Percentiles rank a stretch among this genome's conserved stretches.
Evolutionary conservation across 129 eudicot genomes (phyloP).

Genomic region (Logfia minima): DNA sequence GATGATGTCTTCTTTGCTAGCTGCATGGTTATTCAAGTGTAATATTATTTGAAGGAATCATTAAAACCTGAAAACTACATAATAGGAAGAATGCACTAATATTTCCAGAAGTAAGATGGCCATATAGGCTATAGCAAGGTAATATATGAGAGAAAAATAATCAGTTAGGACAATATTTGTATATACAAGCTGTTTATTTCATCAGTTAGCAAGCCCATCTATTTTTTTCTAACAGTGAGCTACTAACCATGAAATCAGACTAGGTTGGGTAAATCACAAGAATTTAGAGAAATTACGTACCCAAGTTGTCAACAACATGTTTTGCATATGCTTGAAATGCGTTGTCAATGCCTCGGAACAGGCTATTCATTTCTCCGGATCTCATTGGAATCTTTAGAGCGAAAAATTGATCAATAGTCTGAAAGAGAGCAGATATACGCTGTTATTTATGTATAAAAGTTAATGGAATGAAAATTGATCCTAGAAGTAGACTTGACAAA

Average conservation of each 20-base stretch:
- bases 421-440: slow-evolving; percentile 33
- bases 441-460: slow-evolving; percentile 14
- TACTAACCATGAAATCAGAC: slow-evolving; percentile 1
- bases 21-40: slow-evolving; percentile 47
- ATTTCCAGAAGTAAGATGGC: neutral
- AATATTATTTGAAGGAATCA: slow-evolving; percentile 7
- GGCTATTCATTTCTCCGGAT: slow-evolving; percentile 76
- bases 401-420: slow-evolving; percentile 96
- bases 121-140: neutral
- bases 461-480: slow-evolving; percentile 23
- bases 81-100: neutral
- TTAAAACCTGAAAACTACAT: slow-evolving; percentile 7
- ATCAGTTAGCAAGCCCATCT: neutral
- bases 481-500: slow-evolving; percentile 8
- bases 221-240: neutral
- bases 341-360: slow-evolving; percentile 95
- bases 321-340: slow-evolving; percentile 95
- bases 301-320: slow-evolving; percentile 72
- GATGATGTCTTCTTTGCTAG: slow-evolving; percentile 85
- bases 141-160: neutral
- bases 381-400: slow-evolving; percentile 96
- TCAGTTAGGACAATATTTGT: neutral
- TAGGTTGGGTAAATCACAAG: neutral
- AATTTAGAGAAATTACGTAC: slow-evolving; percentile 40
- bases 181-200: neutral